Conservation (phyloP, 352 stramenopile species). For the Phytophthora ohioensis region DNA sequence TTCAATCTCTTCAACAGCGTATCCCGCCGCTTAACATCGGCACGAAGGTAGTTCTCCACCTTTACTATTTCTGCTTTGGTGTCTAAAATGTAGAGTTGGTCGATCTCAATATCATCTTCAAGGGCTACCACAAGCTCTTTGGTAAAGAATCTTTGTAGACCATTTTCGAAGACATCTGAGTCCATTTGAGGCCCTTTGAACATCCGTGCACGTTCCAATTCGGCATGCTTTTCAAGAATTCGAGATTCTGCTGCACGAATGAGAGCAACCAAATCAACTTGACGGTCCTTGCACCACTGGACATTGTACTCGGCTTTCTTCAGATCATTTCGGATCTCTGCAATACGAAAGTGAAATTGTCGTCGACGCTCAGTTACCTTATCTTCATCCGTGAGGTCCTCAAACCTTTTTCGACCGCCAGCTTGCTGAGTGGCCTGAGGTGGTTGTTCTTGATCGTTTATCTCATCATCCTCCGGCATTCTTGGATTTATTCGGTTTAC, state of each 20-base stretch:
- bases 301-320: slow-evolving; percentile 81
- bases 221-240: slow-evolving; percentile 83
- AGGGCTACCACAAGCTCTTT: slow-evolving; percentile 77
- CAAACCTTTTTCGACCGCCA: slow-evolving; percentile 42
- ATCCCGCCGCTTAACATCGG: slow-evolving; percentile 54
- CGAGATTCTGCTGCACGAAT: slow-evolving; percentile 72
- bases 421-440: slow-evolving; percentile 10
- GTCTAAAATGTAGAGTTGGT: slow-evolving; percentile 87
- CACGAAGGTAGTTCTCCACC: slow-evolving; percentile 76
- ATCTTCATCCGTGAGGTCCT: slow-evolving; percentile 62
- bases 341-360: slow-evolving; percentile 82
- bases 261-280: slow-evolving; percentile 72
- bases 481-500: slow-evolving; percentile 24
- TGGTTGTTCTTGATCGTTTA: slow-evolving; percentile 16
- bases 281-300: slow-evolving; percentile 77
- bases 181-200: slow-evolving; percentile 83
- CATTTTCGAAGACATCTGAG: slow-evolving; percentile 78
- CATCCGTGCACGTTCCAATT: slow-evolving; percentile 73
- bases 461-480: background rate
- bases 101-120: slow-evolving; percentile 86
- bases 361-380: slow-evolving; percentile 61
- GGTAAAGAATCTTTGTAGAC: slow-evolving; percentile 79
- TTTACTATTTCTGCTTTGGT: slow-evolving; percentile 76
- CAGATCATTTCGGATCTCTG: slow-evolving; percentile 60
- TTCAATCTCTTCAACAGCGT: slow-evolving; percentile 46